phyloP scores from a whole-genome alignment of 805 yeast genomes.

The Ogataea populi-albae region DNA sequence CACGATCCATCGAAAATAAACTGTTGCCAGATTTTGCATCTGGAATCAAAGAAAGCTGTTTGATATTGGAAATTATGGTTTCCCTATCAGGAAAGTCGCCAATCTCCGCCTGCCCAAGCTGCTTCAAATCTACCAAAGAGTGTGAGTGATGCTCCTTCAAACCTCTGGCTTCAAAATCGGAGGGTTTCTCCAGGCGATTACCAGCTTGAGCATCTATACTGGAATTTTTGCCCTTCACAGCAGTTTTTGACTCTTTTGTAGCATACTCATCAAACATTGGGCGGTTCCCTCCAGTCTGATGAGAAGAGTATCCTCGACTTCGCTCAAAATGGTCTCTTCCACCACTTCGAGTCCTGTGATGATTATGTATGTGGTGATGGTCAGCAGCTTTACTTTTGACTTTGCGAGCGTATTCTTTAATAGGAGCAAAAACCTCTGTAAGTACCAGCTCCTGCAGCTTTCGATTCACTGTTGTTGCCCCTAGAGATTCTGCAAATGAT shows the following conservation, averaged over 20 bases:
- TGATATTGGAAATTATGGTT: constrained; percentile 38
- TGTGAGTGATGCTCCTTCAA: constrained; percentile 16
- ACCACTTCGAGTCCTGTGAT: constrained; percentile 11
- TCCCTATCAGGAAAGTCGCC: constrained; percentile 27
- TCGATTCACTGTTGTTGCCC: constrained; percentile 69
- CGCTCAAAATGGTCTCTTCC: background rate
- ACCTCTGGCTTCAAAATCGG: background rate
- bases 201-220: no score
- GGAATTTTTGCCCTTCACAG: no score
- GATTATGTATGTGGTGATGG: constrained; percentile 10
- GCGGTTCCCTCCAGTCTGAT: background rate
- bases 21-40: constrained; percentile 3
- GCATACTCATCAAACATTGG: background rate
- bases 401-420: constrained; percentile 31
- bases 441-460: constrained; percentile 68
- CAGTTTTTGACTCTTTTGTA: no score
- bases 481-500: constrained; percentile 30
- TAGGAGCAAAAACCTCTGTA: constrained; percentile 68
- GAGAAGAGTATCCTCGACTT: background rate
- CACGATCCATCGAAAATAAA: constrained; percentile 10
- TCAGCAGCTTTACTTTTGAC: constrained; percentile 17
- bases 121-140: constrained; percentile 23
- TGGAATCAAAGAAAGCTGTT: constrained; percentile 25
- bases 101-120: constrained; percentile 14
- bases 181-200: no score